Evolutionary conservation across 495 filamentous ascomycete genomes (phyloP), one percentile per base, ranked within the genome.

Genomic region (Articulospora tetracladia): DNA sequence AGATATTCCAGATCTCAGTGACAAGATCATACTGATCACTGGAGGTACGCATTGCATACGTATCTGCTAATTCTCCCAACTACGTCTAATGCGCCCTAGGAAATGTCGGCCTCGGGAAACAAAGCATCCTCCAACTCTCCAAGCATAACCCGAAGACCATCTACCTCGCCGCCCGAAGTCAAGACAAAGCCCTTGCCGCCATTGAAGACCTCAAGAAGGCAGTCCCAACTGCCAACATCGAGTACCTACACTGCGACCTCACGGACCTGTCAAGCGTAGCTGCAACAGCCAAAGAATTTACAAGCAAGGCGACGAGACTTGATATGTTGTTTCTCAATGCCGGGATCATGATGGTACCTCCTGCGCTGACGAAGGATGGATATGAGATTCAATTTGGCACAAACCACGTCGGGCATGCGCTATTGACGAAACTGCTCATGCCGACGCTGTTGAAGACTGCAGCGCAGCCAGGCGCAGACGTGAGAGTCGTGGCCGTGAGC

Each of bases 291-390:
- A 34, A 66, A 54, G 56, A 66, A 22, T 49, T 64, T 19, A 56
- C 30, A 6, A 48, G 54, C 51, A 61, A 59, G 26, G 39, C 53
- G 13, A 15, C 36, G 7, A 47, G 80, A 52, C 76, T 72, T 26
- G 84, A 91, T 59, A 68, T 84, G 20, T 70, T 93, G 3, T 72
- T 90, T 24, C 82, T 85, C 70, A 92, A 90, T 62, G 88, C 88
- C 1, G 87, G 86, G 44, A 77, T 88, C 60, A 86, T 90, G 82
- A 83, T 74, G 0, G 59, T 76, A 12, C 75, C 79, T 0, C 72
- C 67, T 12, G 63, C 66, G 0, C 62, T 70, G 3, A 85, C 85
- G 1, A 66, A 75, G 3, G 82, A 89, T 8, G 84, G 87, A 3
- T 81, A 82, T 63, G 87, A 92, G 68, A 77, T 82, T 28, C 84